These are phyloP conservation scores for Syncephalastrum sp. DNA, from an alignment of 371 early-diverging fungal species.

Conservation along the genomic window DNA sequence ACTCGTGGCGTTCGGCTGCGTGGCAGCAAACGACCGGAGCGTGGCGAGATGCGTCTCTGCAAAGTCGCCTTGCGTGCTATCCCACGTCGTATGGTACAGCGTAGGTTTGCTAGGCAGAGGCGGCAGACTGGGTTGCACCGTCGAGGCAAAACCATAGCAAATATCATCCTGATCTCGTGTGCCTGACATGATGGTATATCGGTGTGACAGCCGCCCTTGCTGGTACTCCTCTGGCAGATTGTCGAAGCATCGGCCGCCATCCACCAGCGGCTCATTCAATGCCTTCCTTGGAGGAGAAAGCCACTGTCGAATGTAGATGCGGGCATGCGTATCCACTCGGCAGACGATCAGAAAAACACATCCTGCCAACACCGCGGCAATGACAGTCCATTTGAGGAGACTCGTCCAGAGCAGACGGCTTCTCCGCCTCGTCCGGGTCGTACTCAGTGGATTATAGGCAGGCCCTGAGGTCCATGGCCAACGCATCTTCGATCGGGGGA, in stretches of 20 bases:
- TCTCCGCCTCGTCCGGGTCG: constrained; percentile 7
- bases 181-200: constrained; percentile 37
- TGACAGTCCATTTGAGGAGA: constrained; percentile 10
- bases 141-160: constrained; percentile 49
- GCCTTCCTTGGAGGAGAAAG: constrained; percentile 27
- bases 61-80: constrained; percentile 20
- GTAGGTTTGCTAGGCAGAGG: constrained; percentile 15
- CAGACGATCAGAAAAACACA: constrained; percentile 32
- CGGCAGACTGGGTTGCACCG: constrained; percentile 18
- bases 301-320: constrained; percentile 44
- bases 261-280: constrained; percentile 28
- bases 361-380: constrained; percentile 4
- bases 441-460: constrained; percentile 6
- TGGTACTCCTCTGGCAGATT: constrained; percentile 19
- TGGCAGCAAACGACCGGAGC: constrained; percentile 42
- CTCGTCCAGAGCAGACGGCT: background rate
- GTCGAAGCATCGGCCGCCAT: constrained; percentile 21
- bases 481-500: constrained; percentile 1
- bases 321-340: constrained; percentile 41
- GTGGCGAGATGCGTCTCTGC: constrained; percentile 36
- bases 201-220: constrained; percentile 22
- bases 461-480: constrained; percentile 9
- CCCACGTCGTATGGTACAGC: constrained; percentile 46
- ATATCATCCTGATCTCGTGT: constrained; percentile 43
- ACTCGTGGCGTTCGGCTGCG: constrained; percentile 34